Percentiles rank a stretch among this genome's conserved stretches.
Conservation (phyloP, 352 stramenopile genomes). For the Phytophthora nicotianae region DNA sequence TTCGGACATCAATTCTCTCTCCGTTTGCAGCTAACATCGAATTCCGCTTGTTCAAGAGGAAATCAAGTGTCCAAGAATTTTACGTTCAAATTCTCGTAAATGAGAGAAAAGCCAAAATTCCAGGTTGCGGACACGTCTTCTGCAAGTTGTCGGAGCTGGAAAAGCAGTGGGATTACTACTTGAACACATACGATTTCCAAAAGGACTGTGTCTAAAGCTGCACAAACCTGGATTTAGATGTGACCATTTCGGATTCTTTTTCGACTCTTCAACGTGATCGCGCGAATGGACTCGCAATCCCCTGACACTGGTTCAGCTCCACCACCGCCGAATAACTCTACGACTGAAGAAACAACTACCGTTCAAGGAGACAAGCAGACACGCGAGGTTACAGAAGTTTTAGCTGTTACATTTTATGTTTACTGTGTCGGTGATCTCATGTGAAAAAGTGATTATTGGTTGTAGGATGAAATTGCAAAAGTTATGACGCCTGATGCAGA, state of each 20-base stretch:
- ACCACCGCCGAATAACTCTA: neutral
- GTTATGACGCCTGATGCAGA: neutral
- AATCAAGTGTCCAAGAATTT: conserved; percentile 13
- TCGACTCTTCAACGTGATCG: conserved; percentile 16
- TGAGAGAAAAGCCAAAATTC: conserved; percentile 35
- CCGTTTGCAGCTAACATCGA: conserved; percentile 60
- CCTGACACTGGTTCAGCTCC: neutral
- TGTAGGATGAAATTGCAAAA: conserved; percentile 4
- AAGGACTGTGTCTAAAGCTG: conserved; percentile 29
- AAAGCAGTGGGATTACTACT: conserved; percentile 39
- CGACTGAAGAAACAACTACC: neutral
- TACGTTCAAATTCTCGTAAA: conserved; percentile 58
- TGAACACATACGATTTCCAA: conserved; percentile 41
- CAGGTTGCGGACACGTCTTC: conserved; percentile 28
- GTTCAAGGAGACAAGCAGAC: neutral
- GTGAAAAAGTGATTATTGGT: neutral
- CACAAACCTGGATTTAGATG: conserved; percentile 29
- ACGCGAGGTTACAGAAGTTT: neutral
- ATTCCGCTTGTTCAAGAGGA: conserved; percentile 46
- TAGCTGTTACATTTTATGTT: neutral
- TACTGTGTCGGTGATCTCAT: conserved; percentile 1
- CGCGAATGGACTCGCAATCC: neutral
- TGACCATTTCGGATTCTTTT: conserved; percentile 2
- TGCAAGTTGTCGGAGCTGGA: conserved; percentile 38
- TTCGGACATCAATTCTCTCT: conserved; percentile 45